Base-by-base conservation (phyloP, 1,139 yeast species). In the Suhomyces chickasaworum region DNA sequence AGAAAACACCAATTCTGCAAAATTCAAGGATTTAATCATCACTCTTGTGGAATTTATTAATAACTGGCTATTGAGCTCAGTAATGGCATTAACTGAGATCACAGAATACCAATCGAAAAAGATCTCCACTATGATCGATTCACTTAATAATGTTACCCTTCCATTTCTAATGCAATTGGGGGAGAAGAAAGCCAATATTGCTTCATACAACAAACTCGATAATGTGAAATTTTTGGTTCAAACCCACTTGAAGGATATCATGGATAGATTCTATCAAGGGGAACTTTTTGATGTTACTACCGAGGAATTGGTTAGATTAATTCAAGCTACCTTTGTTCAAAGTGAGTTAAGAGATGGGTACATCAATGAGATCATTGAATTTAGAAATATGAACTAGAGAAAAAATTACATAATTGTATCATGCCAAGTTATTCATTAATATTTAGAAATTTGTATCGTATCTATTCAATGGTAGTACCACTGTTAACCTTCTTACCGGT, bases 401-500 rank as follows among this genome's bases (percentile, higher is more conserved):
- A n/a, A n/a, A n/a, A n/a, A n/a, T n/a, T 25, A 25, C 29, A 25
- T 7, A 25, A 25, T 25, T 4, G 12, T 6, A 25, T 25, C 29
- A 6, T 25, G 29, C 12, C 21, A 18, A 8, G 21, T 12, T 17
- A 13, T 20, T 32, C 23, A 10, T 18, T 32, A 12, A 32, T n/a
- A n/a, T n/a, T n/a, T n/a, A 17, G 6, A 10, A 9, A 10, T 25
- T 3, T 25, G 12, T 10, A 10, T 25, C 29, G 29, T 25, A 17
- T 12, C 10, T 35, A 35, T 22, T 22, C 37, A 52, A 78, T 61
- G 27, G 73, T 68, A 48, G 77, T 75, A 9, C 97, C 96, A 23
- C 77, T 76, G 48, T 78, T 74, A 49, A 93, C 86, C 58, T 83
- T 82, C 74, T 91, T 93, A 27, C 99, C 99, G 1, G 98, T 90